Evolutionary conservation across 2,329 filamentous ascomycete genomes (phyloP), one percentile per base, ranked within the genome.

Genomic region (Gnomoniopsis sp.): DNA sequence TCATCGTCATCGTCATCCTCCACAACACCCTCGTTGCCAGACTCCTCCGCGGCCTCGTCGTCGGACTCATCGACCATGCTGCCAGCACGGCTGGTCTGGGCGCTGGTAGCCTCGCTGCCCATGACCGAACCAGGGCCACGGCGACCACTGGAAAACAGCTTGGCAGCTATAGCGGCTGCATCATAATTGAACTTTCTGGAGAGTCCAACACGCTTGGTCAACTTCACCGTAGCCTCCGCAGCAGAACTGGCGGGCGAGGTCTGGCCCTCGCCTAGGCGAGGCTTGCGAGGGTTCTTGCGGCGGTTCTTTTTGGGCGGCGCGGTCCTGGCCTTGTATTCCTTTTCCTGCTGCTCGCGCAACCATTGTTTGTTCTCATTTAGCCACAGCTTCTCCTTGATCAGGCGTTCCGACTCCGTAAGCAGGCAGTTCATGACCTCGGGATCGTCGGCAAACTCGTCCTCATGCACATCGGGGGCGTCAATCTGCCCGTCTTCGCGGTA

Each of bases 281-380:
- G 81, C 64, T 77, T 78, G 22, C 60, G 60, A 19, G 46, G 81
- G 61, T 78, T 75, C 36, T 79, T 76, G 55, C 81, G 81, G 23
- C 84, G 78, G n/a, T 75, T 80, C 57, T 79, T 81, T 74, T 81
- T 89, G 57, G 78, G 82, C 64, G 79, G 80, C 60, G 83, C 83
- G 62, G 84, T 76, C 72, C 92, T 90, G 60, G 87, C 84, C 43
- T 89, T 84, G 58, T 96, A 88, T 7, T 89, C 81, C 72, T 95
- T 96, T 61, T 90, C 86, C 69, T 97, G 92, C 69, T 96, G 89
- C 51, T 87, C 84, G 10, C 93, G 89, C 43, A 99, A 80, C 84
- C 93, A 99, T 65, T 96, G 91, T 70, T 95, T 92, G 73, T 99
- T 98, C 70, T 93, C 88, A 60, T 93, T 93, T 47, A 96, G 87